Conservation (phyloP, 345 rosid genomes). For the Clarkia xantiana region DNA sequence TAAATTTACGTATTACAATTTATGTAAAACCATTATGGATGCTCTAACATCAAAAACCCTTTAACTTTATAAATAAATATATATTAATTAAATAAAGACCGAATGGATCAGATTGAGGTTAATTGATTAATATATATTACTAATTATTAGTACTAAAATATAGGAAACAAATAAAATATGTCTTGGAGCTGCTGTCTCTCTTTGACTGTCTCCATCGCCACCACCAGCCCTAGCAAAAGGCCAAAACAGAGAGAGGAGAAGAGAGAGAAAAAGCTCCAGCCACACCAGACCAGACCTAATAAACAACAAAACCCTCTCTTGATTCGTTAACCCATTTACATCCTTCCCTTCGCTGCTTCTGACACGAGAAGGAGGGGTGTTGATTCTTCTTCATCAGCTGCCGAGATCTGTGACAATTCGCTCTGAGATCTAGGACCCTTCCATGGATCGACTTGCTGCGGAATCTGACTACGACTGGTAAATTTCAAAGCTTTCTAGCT, state of each 20-base stretch:
- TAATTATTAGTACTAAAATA: no score
- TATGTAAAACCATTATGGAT: no score
- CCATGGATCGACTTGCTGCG: background rate
- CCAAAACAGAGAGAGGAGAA: background rate
- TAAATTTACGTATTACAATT: no score
- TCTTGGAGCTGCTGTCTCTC: conserved; percentile 10
- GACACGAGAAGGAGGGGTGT: background rate
- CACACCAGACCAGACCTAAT: no score
- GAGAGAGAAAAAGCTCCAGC: background rate
- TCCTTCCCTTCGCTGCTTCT: background rate
- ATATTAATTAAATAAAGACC: no score
- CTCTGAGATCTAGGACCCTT: background rate
- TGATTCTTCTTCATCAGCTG: background rate
- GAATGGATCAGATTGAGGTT: no score
- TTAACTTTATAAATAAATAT: no score
- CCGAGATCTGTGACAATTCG: background rate
- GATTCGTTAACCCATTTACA: background rate
- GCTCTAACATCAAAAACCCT: no score
- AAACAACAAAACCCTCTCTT: no score
- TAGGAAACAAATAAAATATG: no score
- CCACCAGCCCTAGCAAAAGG: conserved; percentile 1
- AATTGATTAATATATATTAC: no score
- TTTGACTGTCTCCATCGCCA: conserved; percentile 18
- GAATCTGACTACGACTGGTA: conserved; percentile 2
- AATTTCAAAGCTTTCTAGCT: background rate